A percentile compares a stretch with the other conserved stretches of the same genome.
Evolutionary conservation across 371 early-diverging fungal species (phyloP).

Genomic region (Syncephalastrum monosporum): DNA sequence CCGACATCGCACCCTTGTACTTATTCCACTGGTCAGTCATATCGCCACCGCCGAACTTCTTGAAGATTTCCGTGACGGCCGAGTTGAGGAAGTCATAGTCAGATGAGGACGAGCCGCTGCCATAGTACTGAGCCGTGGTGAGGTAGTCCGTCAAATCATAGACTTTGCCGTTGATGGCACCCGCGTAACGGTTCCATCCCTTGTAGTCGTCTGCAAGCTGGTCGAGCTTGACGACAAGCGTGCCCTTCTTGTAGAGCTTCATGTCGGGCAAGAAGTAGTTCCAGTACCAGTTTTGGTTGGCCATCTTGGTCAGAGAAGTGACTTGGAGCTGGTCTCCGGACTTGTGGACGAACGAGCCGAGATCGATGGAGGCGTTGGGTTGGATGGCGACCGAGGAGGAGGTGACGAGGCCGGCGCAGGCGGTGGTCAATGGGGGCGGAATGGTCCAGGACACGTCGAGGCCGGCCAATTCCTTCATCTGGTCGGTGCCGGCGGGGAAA

Average conservation of each 20-base stretch:
- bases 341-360: constrained; percentile 35
- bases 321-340: constrained; percentile 40
- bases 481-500: constrained; percentile 44
- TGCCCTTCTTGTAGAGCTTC: constrained; percentile 68
- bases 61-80: constrained; percentile 64
- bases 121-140: constrained; percentile 41
- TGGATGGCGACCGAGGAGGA: constrained; percentile 30
- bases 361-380: constrained; percentile 24
- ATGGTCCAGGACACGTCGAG: constrained; percentile 65
- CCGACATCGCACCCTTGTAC: constrained; percentile 30
- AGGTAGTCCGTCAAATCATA: constrained; percentile 81
- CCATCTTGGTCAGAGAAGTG: constrained; percentile 27
- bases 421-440: constrained; percentile 70
- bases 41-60: constrained; percentile 67
- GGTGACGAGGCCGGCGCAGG: constrained; percentile 55
- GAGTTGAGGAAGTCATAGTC: constrained; percentile 52
- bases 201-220: constrained; percentile 44
- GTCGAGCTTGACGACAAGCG: constrained; percentile 51
- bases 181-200: constrained; percentile 55
- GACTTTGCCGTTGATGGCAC: constrained; percentile 69
- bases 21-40: constrained; percentile 63
- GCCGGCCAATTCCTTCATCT: constrained; percentile 68
- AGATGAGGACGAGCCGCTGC: constrained; percentile 32
- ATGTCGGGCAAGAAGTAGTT: constrained; percentile 62
- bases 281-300: constrained; percentile 62